Conservation (phyloP, 1,139 yeast genomes). For the Geotrichum klebahnii region DNA sequence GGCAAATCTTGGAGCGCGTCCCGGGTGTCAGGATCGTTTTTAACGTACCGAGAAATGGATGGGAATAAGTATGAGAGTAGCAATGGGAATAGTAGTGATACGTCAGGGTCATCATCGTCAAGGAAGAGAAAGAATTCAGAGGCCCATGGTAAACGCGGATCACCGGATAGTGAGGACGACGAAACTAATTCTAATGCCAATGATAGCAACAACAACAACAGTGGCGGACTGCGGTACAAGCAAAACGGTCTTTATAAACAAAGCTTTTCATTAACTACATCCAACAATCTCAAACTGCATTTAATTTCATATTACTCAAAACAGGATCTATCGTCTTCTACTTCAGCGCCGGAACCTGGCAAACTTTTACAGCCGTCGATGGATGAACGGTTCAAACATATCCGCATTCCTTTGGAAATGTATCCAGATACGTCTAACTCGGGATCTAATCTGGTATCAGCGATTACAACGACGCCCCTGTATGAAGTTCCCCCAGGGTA, state of each 20-base stretch:
- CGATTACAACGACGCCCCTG: conserved; percentile 29
- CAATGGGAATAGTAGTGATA: background rate
- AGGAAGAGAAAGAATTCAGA: background rate
- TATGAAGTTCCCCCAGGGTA: background rate
- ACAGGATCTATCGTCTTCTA: conserved; percentile 19
- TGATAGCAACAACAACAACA: background rate
- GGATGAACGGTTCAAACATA: conserved; percentile 38
- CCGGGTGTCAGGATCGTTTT: conserved; percentile 53
- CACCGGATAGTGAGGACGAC: background rate
- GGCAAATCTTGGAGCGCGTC: conserved; percentile 62
- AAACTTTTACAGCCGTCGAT: conserved; percentile 42
- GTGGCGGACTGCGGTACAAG: conserved; percentile 41
- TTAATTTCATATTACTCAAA: conserved; percentile 52
- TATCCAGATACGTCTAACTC: conserved; percentile 38
- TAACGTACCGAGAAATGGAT: conserved; percentile 54
- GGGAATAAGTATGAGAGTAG: conserved; percentile 14
- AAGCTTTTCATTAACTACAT: conserved; percentile 54
- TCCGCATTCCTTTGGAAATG: conserved; percentile 39
- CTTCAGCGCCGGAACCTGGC: conserved; percentile 29
- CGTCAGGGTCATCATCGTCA: no score
- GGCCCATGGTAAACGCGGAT: background rate
- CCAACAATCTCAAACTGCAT: conserved; percentile 52
- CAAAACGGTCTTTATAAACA: conserved; percentile 56
- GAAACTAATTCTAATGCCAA: background rate
- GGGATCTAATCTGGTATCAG: conserved; percentile 30